A percentile compares a stretch with the other conserved stretches of the same genome.
These are phyloP conservation scores for Platanthera guangdongensis DNA, from an alignment of 106 monocot species.

Conservation along the genomic window DNA sequence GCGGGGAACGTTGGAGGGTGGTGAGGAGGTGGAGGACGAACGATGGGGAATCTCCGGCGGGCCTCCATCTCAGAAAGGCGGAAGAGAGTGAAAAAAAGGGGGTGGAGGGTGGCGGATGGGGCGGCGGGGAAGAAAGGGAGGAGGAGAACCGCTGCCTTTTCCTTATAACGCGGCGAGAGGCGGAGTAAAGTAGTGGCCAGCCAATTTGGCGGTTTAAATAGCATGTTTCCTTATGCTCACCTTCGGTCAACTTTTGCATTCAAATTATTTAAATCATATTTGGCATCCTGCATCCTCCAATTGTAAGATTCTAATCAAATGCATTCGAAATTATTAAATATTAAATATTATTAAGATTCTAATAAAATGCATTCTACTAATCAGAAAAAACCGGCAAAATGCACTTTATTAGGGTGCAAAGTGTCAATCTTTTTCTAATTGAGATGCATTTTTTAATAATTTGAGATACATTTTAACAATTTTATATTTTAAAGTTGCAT, in stretches of 20 bases:
- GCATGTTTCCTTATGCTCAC: neutral
- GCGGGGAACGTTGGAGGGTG: neutral
- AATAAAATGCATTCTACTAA: no score
- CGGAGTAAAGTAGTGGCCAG: neutral
- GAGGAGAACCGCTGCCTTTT: neutral
- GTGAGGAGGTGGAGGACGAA: neutral
- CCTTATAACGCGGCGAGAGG: neutral
- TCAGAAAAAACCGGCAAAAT: no score
- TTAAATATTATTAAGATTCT: no score
- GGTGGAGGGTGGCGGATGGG: no score
- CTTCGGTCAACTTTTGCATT: neutral
- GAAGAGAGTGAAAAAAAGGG: neutral
- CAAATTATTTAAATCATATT: neutral
- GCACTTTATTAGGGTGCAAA: no score
- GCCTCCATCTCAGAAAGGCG: neutral
- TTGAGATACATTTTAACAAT: no score
- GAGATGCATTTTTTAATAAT: no score
- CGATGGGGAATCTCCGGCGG: constrained; percentile 15
- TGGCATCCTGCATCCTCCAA: neutral
- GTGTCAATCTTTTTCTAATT: no score
- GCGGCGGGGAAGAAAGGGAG: neutral
- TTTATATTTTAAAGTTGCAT: no score
- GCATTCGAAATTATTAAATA: no score
- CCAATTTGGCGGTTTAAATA: neutral
- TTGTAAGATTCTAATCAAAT: neutral